Evolutionary conservation across 2,329 filamentous ascomycete genomes (phyloP).

Genomic region (Talaromyces sp.): DNA sequence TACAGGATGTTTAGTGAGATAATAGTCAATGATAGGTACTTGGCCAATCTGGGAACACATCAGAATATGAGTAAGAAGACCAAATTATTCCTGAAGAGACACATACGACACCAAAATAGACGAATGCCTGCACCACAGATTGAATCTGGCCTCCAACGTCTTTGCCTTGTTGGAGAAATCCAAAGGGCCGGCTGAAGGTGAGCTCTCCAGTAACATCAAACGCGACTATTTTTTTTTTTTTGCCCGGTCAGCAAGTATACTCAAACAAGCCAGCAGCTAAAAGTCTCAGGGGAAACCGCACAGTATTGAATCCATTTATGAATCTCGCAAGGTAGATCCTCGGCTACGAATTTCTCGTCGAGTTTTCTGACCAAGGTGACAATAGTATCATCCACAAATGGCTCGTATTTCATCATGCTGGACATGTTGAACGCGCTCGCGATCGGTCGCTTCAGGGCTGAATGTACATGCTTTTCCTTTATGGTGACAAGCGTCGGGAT

Average conservation of each 20-base stretch:
- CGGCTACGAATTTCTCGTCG: slow-evolving; percentile 15
- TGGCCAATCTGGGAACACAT: slow-evolving; percentile 16
- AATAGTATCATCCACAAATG: slow-evolving; percentile 22
- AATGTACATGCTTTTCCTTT: slow-evolving; percentile 23
- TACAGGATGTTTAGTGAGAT: slow-evolving; percentile 20
- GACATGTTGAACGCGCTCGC: slow-evolving; percentile 22
- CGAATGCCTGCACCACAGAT: neutral
- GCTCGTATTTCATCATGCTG: slow-evolving; percentile 22
- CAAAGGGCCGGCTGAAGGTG: slow-evolving; percentile 16
- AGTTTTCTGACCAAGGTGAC: slow-evolving; percentile 21
- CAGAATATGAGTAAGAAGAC: neutral
- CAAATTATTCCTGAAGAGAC: neutral
- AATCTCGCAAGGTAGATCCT: slow-evolving; percentile 14
- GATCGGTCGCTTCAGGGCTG: slow-evolving; percentile 20
- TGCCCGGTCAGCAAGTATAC: too few species aligned
- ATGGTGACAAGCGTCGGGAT: slow-evolving; percentile 22
- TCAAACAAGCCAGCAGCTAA: too few species aligned
- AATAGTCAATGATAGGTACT: slow-evolving; percentile 16
- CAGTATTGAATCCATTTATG: slow-evolving; percentile 20
- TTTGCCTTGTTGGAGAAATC: slow-evolving; percentile 21
- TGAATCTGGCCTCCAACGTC: neutral
- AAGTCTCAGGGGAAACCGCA: slow-evolving; percentile 3
- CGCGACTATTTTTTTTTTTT: slow-evolving; percentile 12
- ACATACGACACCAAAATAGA: neutral
- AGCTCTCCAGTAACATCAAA: slow-evolving; percentile 20